Evolutionary conservation across 2,329 filamentous ascomycete genomes (phyloP), one percentile per base, ranked within the genome.

Genomic region (Cercospora berteroae): DNA sequence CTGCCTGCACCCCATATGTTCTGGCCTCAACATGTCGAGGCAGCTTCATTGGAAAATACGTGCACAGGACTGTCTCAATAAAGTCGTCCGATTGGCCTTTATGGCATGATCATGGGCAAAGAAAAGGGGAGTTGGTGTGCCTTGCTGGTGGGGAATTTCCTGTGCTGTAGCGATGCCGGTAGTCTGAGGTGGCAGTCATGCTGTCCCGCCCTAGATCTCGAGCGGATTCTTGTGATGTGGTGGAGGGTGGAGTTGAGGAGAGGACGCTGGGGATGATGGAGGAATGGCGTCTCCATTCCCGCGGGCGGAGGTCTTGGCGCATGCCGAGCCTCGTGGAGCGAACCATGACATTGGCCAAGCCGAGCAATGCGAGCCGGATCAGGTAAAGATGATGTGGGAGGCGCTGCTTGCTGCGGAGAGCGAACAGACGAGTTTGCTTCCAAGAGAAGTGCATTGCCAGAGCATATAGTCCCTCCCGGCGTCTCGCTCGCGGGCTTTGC

Each of bases 281-380:
- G 36, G 36, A 4, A 42, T 42, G 13, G 36, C 36, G 36, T 55
- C 23, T 27, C 13, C 13, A 9, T 55, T n/a, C 6, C 12, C 48
- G 48, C 25, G 12, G 20, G 48, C 23, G 12, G 12, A 55, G 7
- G 44, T 23, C 44, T 50, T 50, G 44, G 44, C 44, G 44, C 60
- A 23, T 55, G 60, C 60, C 60, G 39, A 63, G 60, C 60, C 31
- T 63, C 42, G 42, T 50, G 60, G 44, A 55, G 59, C 59, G 59
- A 50, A 29, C 13, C 42, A 33, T 55, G 44, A 48, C 44, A 55
- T 63, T 55, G 60, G 60, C 60, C 60, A 63, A 63, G 60, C 16
- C 23, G 25, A 18, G 27, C 42, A 20, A 55, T 48, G 55, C 18
- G 27, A 42, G n/a, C 8, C 39, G 13, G 5, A 50, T 31, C 59